Base-by-base conservation (phyloP, 202 grass and related monocot species). In the Panicum virgatum region DNA sequence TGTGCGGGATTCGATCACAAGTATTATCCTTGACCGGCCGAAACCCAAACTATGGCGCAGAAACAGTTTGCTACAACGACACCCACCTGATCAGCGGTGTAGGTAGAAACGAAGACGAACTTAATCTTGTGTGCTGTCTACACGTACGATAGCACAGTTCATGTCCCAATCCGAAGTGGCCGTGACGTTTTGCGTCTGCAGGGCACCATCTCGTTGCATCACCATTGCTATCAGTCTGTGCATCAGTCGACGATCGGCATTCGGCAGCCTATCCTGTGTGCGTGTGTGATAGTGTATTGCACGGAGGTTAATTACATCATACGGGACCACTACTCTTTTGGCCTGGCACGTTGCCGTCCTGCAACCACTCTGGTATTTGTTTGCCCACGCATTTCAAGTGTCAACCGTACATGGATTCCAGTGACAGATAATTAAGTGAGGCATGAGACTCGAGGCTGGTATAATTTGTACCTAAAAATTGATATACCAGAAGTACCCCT, bases 301-400 rank as follows among this genome's bases (percentile, higher is more conserved):
- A 40, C 18, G 32, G 32, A 34, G 32, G n/a, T n/a, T n/a, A n/a
- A 46, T 64, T 72, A 50, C 80, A 60, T 82, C 68, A 82, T 6
- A 38, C 68, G 5, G 40, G 68, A 82, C 29, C 80, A 73, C 43
- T 50, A 18, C 47, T 50, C 20, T 51, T 73, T 60, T 36, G 44
- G 26, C 29, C 15, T 51, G 42, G 54, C 43, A 82, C 14, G 44
- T 46, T 50, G 56, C 29, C 42, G 51, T 50, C 54, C 54, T 48
- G n/a, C 18, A 60, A 60, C 26, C 51, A 10, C 5, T 20, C 29
- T 43, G 7, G 38, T 40, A 42, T 5, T 6, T 36, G 27, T 40
- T 20, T 67, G 14, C 19, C 30, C 20, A 43, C 6, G 13, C 26
- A 26, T 20, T 51, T 66, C 15, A 19, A 75, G 19, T n/a, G 12